A percentile compares a stretch with the other conserved stretches of the same genome.
phyloP scores from a whole-genome alignment of 2,329 filamentous ascomycete genomes.

The Pseudovirgaria hyperparasitica region DNA sequence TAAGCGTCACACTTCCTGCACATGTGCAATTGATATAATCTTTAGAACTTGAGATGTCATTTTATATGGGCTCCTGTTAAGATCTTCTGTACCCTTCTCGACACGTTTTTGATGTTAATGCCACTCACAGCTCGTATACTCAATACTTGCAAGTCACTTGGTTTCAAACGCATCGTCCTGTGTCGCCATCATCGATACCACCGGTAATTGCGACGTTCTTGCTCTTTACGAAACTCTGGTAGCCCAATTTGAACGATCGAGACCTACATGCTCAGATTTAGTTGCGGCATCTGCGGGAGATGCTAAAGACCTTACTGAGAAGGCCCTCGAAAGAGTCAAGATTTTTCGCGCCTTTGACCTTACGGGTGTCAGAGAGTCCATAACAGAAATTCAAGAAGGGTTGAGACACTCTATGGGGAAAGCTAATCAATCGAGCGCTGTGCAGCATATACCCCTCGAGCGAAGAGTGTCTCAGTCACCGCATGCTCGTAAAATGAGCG shows the following conservation, averaged over 20 bases:
- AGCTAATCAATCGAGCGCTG: neutral
- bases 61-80: too few relatives aligned
- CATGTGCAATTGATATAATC: too few relatives aligned
- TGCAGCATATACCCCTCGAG: neutral
- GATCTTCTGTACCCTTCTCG: too few relatives aligned
- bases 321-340: conserved; percentile 29
- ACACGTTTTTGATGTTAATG: too few relatives aligned
- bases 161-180: conserved; percentile 8
- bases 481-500: conserved; percentile 6
- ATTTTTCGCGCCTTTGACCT: conserved; percentile 40
- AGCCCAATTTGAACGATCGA: neutral
- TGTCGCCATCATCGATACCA: conserved; percentile 34
- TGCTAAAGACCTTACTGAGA: conserved; percentile 18
- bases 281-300: neutral
- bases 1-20: too few relatives aligned
- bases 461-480: conserved; percentile 7
- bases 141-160: too few relatives aligned
- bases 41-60: too few relatives aligned
- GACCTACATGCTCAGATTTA: neutral
- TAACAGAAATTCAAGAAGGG: conserved; percentile 30
- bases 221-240: conserved; percentile 17
- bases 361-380: conserved; percentile 32
- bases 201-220: conserved; percentile 32
- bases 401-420: too few relatives aligned
- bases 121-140: too few relatives aligned